Conservation (phyloP, 768 basidiomycete species). For the Amanita brunnescens region DNA sequence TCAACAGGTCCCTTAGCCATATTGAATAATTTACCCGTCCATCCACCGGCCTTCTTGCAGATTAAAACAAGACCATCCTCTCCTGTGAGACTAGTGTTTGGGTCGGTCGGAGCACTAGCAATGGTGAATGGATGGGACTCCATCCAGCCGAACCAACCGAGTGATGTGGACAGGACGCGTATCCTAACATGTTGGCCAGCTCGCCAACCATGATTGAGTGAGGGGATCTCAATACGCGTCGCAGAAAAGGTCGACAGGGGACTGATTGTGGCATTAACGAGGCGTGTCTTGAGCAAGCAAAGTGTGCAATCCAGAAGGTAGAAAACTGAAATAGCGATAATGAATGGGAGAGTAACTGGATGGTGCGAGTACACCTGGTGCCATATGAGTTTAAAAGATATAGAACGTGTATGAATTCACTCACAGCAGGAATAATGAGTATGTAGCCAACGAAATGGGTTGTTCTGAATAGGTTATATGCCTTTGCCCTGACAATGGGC, state of each 20-base stretch:
- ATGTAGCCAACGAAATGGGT: conserved; percentile 52
- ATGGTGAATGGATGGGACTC: conserved; percentile 81
- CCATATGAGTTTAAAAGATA: not conserved
- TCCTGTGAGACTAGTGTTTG: conserved; percentile 21
- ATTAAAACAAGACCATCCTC: conserved; percentile 57
- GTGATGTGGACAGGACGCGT: conserved; percentile 40
- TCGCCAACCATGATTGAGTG: conserved; percentile 65
- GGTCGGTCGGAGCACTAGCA: conserved; percentile 30
- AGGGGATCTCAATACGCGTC: conserved; percentile 55
- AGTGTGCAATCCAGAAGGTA: conserved; percentile 52
- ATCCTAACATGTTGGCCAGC: conserved; percentile 78
- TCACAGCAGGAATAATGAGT: conserved; percentile 47
- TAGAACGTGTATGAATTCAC: conserved; percentile 15
- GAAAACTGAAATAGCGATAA: conserved; percentile 37
- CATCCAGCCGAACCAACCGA: conserved; percentile 49
- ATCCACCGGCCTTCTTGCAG: conserved; percentile 56
- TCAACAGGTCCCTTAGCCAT: conserved; percentile 31
- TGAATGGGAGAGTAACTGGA: conserved; percentile 41
- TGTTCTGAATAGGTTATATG: conserved; percentile 57
- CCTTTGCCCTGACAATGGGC: conserved; percentile 40
- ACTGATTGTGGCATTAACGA: conserved; percentile 47
- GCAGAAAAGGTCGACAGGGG: conserved; percentile 52
- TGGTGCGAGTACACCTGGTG: conserved; percentile 44
- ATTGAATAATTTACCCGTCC: conserved; percentile 52
- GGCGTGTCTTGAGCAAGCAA: conserved; percentile 58